phyloP scores from a whole-genome alignment of 2,329 filamentous ascomycete genomes.

The Aureobasidium sp. region DNA sequence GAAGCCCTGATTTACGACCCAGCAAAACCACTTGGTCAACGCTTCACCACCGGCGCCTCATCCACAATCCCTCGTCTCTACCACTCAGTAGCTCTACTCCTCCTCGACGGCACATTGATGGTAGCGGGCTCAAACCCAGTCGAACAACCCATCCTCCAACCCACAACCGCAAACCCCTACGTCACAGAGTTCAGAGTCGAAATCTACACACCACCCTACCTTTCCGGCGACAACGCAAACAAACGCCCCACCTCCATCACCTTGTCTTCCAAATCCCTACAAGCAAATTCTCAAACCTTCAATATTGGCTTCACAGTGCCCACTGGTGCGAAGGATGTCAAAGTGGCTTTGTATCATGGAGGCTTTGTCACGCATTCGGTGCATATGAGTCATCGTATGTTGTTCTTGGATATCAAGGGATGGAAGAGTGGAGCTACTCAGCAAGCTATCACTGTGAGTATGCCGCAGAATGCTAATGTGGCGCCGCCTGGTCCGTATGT shows the following conservation, averaged over 20 bases:
- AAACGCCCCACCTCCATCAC: slow-evolving; percentile 41
- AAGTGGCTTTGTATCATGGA: slow-evolving; percentile 48
- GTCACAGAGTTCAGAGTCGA: slow-evolving; percentile 55
- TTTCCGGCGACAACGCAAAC: slow-evolving; percentile 42
- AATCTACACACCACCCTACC: slow-evolving; percentile 53
- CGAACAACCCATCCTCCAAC: slow-evolving; percentile 47
- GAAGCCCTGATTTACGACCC: slow-evolving; percentile 53
- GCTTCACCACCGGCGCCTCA: slow-evolving; percentile 40
- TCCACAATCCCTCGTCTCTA: slow-evolving; percentile 43
- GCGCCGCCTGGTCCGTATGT: slow-evolving; percentile 54
- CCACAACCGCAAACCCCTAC: slow-evolving; percentile 39
- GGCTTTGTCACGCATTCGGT: slow-evolving; percentile 53
- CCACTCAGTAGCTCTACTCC: slow-evolving; percentile 51
- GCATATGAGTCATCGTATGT: slow-evolving; percentile 54
- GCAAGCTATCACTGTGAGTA: slow-evolving; percentile 42
- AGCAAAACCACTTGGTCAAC: slow-evolving; percentile 39
- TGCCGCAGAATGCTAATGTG: slow-evolving; percentile 47
- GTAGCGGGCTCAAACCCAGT: slow-evolving; percentile 53
- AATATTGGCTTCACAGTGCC: slow-evolving; percentile 40
- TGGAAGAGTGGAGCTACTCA: slow-evolving; percentile 30
- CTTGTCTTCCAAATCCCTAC: slow-evolving; percentile 37
- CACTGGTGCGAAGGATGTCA: slow-evolving; percentile 34
- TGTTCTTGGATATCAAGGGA: slow-evolving; percentile 40
- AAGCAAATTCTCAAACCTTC: slow-evolving; percentile 37
- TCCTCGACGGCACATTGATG: slow-evolving; percentile 52